Base-by-base conservation (phyloP, 352 stramenopile species). In the Phytophthora idaei region DNA sequence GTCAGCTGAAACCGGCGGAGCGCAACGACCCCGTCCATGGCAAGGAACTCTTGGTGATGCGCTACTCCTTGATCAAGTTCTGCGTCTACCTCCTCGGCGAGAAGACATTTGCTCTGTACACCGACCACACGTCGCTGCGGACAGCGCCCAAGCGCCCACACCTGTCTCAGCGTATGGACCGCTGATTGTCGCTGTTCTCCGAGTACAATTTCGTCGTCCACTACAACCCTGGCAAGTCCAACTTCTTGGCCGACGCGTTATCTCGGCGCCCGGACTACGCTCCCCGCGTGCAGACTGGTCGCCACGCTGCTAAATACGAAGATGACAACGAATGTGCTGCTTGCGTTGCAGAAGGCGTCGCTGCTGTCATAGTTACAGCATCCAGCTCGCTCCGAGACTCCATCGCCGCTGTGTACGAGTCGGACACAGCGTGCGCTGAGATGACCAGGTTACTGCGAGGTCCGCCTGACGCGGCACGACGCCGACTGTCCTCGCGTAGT, bases 161-260 rank as follows among this genome's bases (percentile, higher is more conserved):
- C 25, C 45, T 72, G 45, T 65, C 55, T 1, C 50, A 73, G 15
- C 25, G 65, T 0, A 73, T 76, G 56, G 66, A 36, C 8, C 32
- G 67, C 1, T 78, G 66, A 61, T 21, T 78, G 0, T 63, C 56
- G 0, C 67, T 76, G 28, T 78, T 76, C 28, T 34, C 61, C 0
- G 66, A 42, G 36, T 42, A 42, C 36, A 42, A 42, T 12, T 42
- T 42, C 36, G 12, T 1, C 36, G 36, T 42, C 12, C 36, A 42
- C 36, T 42, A 42, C 36, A 42, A 42, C 8, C 36, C 36, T 21
- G 36, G 36, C 36, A 78, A 34, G 71, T 58, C 50, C 67, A 72
- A 32, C 17, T 60, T 28, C 37, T 59, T 11, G 37, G n/a, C 17
- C 4, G 53, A 60, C 29, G 52, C 52, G 11, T 4, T 59, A 2